Percentiles rank a stretch among this genome's conserved stretches.
phyloP scores from a whole-genome alignment of 148 eudicot species.

The Camellia japonica region DNA sequence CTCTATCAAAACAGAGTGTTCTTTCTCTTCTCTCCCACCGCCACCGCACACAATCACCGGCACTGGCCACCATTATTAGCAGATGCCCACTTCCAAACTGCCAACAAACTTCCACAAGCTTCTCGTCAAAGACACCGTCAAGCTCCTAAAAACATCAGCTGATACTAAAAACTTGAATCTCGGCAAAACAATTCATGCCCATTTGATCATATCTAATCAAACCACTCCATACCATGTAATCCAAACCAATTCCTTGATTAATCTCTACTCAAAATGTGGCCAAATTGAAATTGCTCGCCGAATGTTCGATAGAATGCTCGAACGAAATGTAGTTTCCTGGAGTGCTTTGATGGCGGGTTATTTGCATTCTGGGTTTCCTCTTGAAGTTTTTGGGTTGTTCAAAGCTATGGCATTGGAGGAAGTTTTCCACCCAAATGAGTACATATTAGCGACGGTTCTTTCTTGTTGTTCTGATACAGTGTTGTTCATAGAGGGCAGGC shows the following conservation, averaged over 20 bases:
- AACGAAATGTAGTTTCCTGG: slow-evolving; percentile 46
- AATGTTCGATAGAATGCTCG: slow-evolving; percentile 41
- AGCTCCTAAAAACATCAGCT: slow-evolving; percentile 29
- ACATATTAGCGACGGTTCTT: slow-evolving; percentile 33
- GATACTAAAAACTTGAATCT: slow-evolving; percentile 29
- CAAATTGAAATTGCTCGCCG: slow-evolving; percentile 24
- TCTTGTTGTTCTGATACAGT: slow-evolving; percentile 35
- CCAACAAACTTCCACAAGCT: background rate
- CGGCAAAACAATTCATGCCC: slow-evolving; percentile 38
- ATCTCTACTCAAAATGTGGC: slow-evolving; percentile 41
- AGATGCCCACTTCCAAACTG: background rate
- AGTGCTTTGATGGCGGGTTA: slow-evolving; percentile 38
- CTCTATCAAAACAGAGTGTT: too few relatives aligned
- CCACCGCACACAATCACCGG: too few relatives aligned
- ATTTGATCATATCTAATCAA: slow-evolving; percentile 31
- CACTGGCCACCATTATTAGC: too few relatives aligned
- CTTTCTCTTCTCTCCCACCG: too few relatives aligned
- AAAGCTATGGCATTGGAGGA: slow-evolving; percentile 29
- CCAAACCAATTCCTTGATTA: slow-evolving; percentile 35
- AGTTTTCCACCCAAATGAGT: slow-evolving; percentile 31
- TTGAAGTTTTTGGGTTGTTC: slow-evolving; percentile 29
- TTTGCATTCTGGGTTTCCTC: slow-evolving; percentile 29
- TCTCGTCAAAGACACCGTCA: background rate
- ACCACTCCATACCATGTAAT: slow-evolving; percentile 26
- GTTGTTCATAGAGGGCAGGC: slow-evolving; percentile 27